Base-by-base conservation (phyloP, 345 rosid species). In the Arabidopsis arenosa region DNA sequence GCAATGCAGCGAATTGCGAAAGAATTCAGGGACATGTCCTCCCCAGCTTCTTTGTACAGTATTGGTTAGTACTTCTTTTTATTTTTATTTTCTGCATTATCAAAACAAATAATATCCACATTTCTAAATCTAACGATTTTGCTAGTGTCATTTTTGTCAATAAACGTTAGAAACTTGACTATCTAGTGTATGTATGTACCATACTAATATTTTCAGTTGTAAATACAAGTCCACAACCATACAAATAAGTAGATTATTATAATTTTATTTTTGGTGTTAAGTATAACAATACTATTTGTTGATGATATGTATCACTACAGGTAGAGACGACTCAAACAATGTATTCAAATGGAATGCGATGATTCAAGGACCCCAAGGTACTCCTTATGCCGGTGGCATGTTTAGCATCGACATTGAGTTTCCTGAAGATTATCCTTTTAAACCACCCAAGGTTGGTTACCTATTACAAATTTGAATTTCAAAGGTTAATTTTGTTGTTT, bases 371-470 rank as follows among this genome's bases (percentile, higher is more conserved):
- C 77, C 71, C 2, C 1, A 13, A 0, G 72, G 12, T 5, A 64
- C 77, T 41, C 65, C 77, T 2, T 74, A 74, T 2, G n/a, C 6
- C 1, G 58, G 78, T 51, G 78, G 78, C 36, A 6, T 74, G 1
- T 74, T 74, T 17, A 1, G 2, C 1, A 33, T 74, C 3, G 30
- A 23, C 48, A 74, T 74, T 33, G 10, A 23, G 0, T 65, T 74
- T 40, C 71, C 65, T 17, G 13, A 11, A 1, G 61, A 73, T 51
- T 73, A 73, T 7, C 78, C 72, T 18, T 56, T 55, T 41, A 45
- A 44, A 45, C 57, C 78, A 40, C 71, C 78, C n/a, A 74, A 65
- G 23, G 52, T 47, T 2, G 49, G 63, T 73, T 13, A 47, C 21
- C 26, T 23, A 23, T 23, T 23, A 23, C 1, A 23, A 23, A 23